phyloP scores from a whole-genome alignment of 2,329 filamentous ascomycete genomes.

The Peltaster fructicola region DNA sequence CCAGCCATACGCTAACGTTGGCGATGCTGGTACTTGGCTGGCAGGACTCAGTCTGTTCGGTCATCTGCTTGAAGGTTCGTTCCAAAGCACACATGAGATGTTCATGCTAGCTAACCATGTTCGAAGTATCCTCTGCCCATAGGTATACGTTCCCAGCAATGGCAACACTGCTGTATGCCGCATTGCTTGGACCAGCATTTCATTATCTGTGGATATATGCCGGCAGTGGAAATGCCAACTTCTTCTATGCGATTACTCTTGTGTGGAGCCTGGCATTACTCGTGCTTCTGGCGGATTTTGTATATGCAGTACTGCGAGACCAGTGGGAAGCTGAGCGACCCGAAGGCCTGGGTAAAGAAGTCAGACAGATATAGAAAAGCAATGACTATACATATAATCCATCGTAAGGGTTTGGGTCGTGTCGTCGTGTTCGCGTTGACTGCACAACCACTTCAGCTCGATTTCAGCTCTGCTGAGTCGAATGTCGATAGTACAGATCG shows the following conservation, averaged over 20 bases:
- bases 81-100: not conserved
- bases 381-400: too few relatives aligned
- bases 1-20: conserved; percentile 89
- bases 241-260: conserved; percentile 98
- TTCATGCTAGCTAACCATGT: conserved; percentile 14
- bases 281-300: conserved; percentile 67
- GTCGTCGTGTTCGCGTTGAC: too few relatives aligned
- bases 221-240: conserved; percentile 93
- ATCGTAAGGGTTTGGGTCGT: too few relatives aligned
- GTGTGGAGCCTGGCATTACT: conserved; percentile 90
- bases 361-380: conserved; percentile 51
- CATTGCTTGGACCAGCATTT: conserved; percentile 80
- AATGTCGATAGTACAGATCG: too few relatives aligned
- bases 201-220: conserved; percentile 98
- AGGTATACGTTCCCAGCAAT: conserved; percentile 80
- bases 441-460: too few relatives aligned
- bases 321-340: conserved; percentile 89
- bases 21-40: conserved; percentile 74
- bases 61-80: conserved; percentile 60
- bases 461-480: too few relatives aligned
- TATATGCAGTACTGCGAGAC: conserved; percentile 78
- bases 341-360: conserved; percentile 75
- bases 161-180: conserved; percentile 70
- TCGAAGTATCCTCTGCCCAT: conserved; percentile 45
- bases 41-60: conserved; percentile 68